A percentile compares a stretch with the other conserved stretches of the same genome.
phyloP scores from a whole-genome alignment of 2,329 filamentous ascomycete species.

The Talaromyces funiculosus region DNA sequence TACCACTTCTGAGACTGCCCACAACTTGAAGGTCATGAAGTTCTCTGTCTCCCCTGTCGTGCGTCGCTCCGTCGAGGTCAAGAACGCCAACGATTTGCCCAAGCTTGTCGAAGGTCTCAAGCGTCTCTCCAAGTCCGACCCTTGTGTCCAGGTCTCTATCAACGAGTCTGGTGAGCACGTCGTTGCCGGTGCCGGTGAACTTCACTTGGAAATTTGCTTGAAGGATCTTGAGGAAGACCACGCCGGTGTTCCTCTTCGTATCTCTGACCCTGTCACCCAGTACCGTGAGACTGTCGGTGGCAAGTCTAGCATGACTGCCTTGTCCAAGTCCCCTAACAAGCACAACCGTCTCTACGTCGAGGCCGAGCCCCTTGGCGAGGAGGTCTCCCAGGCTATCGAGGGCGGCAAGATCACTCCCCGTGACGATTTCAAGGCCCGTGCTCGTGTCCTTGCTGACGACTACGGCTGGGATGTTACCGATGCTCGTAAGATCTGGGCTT shows the following conservation, averaged over 20 bases:
- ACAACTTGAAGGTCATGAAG: slow-evolving; percentile 99
- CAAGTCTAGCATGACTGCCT: slow-evolving; percentile 86
- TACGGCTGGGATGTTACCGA: slow-evolving; percentile 99
- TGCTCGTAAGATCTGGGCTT: slow-evolving; percentile 99
- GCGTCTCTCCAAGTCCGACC: slow-evolving; percentile 99
- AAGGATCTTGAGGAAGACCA: slow-evolving; percentile 99
- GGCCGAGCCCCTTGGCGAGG: slow-evolving; percentile 86
- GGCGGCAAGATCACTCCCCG: slow-evolving; percentile 83
- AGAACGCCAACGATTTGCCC: slow-evolving; percentile 99
- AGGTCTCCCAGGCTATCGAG: slow-evolving; percentile 87
- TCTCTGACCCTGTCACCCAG: slow-evolving; percentile 96
- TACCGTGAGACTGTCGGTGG: slow-evolving; percentile 92
- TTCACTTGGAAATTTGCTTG: slow-evolving; percentile 99
- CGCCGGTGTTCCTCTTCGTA: slow-evolving; percentile 93
- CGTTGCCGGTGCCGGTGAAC: slow-evolving; percentile 97
- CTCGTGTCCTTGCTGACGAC: slow-evolving; percentile 91
- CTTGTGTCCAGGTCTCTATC: slow-evolving; percentile 90
- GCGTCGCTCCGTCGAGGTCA: slow-evolving; percentile 96
- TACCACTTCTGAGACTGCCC: slow-evolving; percentile 91
- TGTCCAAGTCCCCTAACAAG: slow-evolving; percentile 99
- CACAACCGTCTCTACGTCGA: slow-evolving; percentile 99
- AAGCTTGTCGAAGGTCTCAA: slow-evolving; percentile 99
- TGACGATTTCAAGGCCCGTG: slow-evolving; percentile 98
- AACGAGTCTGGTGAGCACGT: slow-evolving; percentile 95
- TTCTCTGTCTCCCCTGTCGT: slow-evolving; percentile 99